Evolutionary conservation across 768 basidiomycete genomes (phyloP).

Genomic region (Mycena polygramma): DNA sequence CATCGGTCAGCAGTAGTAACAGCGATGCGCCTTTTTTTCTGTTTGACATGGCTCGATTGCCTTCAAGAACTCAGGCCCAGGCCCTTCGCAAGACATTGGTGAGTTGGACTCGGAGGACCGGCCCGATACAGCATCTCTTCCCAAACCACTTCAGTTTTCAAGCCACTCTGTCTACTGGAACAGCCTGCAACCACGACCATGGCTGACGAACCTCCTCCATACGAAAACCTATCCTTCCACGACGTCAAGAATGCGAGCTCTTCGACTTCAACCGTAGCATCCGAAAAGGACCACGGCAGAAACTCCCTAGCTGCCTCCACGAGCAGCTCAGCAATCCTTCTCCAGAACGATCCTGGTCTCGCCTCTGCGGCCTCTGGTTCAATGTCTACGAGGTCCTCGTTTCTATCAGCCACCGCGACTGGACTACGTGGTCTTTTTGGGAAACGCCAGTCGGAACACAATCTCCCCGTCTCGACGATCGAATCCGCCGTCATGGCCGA

Average conservation of each 20-base stretch:
- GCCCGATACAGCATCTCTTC: too few species aligned
- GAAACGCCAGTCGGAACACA: not conserved
- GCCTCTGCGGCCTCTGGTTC: not conserved
- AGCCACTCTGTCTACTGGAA: too few species aligned
- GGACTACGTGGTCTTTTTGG: constrained; percentile 8
- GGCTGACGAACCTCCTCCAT: constrained; percentile 11
- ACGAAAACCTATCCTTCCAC: not conserved
- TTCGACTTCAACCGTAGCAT: not conserved
- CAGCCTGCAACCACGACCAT: too few species aligned
- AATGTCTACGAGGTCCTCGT: not conserved
- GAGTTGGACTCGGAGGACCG: too few species aligned
- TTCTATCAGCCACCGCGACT: too few species aligned
- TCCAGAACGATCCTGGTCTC: not conserved
- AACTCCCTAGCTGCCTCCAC: not conserved
- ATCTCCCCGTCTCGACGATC: not conserved
- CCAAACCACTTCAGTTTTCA: too few species aligned
- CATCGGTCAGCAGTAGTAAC: too few species aligned
- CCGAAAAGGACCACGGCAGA: not conserved
- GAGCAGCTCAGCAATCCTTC: too few species aligned
- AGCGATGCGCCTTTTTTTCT: too few species aligned
- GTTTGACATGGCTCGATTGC: too few species aligned
- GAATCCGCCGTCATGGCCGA: constrained; percentile 8
- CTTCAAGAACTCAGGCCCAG: too few species aligned
- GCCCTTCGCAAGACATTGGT: too few species aligned
- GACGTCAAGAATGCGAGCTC: not conserved